These are phyloP conservation scores for Thoreauomyces humboldtii DNA, from an alignment of 192 early-diverging fungal genomes.

Conservation along the genomic window DNA sequence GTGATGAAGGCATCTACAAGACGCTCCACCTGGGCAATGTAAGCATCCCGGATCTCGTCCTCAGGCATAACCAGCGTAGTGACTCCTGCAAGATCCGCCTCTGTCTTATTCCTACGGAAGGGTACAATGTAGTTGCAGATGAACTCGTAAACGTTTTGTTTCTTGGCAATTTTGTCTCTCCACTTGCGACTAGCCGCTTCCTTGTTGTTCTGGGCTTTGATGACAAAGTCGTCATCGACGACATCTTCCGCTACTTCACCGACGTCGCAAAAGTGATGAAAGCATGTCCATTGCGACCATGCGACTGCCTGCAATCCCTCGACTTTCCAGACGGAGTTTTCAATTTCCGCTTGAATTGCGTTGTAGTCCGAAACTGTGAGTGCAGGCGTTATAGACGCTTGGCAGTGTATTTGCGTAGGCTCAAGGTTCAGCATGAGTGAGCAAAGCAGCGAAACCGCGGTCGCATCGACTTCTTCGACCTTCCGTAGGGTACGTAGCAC, in stretches of 20 bases:
- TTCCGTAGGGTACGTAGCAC: constrained; percentile 3
- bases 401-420: background rate
- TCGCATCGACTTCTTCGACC: background rate
- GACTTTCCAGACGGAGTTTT: constrained; percentile 5
- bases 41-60: constrained; percentile 10
- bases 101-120: constrained; percentile 6
- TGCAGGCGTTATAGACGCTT: background rate
- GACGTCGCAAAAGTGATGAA: background rate
- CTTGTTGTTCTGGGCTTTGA: background rate
- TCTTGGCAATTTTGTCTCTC: constrained; percentile 4
- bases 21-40: constrained; percentile 4
- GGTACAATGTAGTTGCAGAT: constrained; percentile 12
- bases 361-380: background rate
- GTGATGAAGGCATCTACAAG: constrained; percentile 11
- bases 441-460: constrained; percentile 12
- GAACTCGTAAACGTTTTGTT: constrained; percentile 13
- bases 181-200: constrained; percentile 13
- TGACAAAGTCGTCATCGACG: background rate
- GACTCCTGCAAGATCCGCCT: no score
- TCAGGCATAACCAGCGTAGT: constrained; percentile 7
- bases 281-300: constrained; percentile 21
- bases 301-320: constrained; percentile 4
- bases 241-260: background rate
- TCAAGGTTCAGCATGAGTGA: constrained; percentile 4
- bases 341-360: background rate